Base-by-base conservation (phyloP, 495 filamentous ascomycete species). In the Trichoderma erinaceum region DNA sequence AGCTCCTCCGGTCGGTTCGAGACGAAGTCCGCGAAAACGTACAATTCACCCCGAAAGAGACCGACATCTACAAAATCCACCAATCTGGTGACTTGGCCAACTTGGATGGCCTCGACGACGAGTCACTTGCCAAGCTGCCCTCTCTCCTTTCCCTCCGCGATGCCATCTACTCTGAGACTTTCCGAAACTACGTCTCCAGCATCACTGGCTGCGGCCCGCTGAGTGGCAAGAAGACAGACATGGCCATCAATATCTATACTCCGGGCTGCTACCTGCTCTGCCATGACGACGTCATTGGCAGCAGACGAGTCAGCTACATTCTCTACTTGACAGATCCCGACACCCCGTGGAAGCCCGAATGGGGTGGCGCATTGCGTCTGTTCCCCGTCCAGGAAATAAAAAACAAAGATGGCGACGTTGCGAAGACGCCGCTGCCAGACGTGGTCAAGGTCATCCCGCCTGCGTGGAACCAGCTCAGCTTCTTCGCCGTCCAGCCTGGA, bases 21-120 rank as follows among this genome's bases (percentile, higher is more conserved):
- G 78, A 83, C 69, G 95, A 99, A 81, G 93, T 98, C 75, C 87
- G 90, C 77, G 82, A 86, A 63, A 92, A 95, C 73, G 87, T 99
- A 69, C 87, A 89, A 74, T 99, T 99, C 80, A 97, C 95, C 63
- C 93, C 93, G 70, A 99, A 99, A 80, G 95, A 99, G 76, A 99
- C 95, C 68, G 96, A 99, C 78, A 98, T 99, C 79, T 99, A 99
- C 83, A 97, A 95, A 78, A 97, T 98, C 75, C 93, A 97, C 83
- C 95, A 98, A 79, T 97, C 94, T 38, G 95, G 95, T 67, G 95
- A 99, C 75, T 84, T 99, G 21, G 96, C 95, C 11, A 99, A 99
- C 76, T 88, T 99, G 56, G 92, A 97, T 78, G 95, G 95, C 5
- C 83, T 99, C 8, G 91, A 96, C 66, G 87, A 92, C 73, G 85